Percentiles rank a stretch among this genome's conserved stretches.
Conservation (phyloP, 495 filamentous ascomycete genomes). For the Penicillium lividum region DNA sequence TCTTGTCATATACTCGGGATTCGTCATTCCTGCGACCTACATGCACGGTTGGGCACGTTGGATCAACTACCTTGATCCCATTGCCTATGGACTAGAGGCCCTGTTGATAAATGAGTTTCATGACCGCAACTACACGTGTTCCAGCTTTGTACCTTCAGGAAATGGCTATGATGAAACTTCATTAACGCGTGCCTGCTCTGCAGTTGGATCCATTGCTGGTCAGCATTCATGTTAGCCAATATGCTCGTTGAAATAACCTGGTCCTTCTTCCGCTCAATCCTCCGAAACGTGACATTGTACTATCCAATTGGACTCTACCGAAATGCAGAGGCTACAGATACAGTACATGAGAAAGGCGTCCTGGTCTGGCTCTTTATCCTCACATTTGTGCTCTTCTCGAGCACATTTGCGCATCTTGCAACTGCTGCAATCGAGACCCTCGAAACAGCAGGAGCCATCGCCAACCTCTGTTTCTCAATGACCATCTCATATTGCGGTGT, state of each 20-base stretch:
- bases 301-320: slow-evolving; percentile 58
- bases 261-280: slow-evolving; percentile 55
- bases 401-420: slow-evolving; percentile 56
- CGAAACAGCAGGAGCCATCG: slow-evolving; percentile 51
- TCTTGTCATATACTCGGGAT: neutral
- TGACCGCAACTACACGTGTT: slow-evolving; percentile 1
- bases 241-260: slow-evolving; percentile 71
- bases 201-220: slow-evolving; percentile 52
- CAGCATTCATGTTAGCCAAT: slow-evolving; percentile 60
- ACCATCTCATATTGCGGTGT: slow-evolving; percentile 47
- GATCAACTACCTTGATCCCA: slow-evolving; percentile 83
- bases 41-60: slow-evolving; percentile 84
- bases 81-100: slow-evolving; percentile 82
- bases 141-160: slow-evolving; percentile 3
- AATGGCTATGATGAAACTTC: slow-evolving; percentile 19
- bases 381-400: slow-evolving; percentile 50
- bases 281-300: slow-evolving; percentile 62
- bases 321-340: slow-evolving; percentile 39
- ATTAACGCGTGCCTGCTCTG: slow-evolving; percentile 29
- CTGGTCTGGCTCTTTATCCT: slow-evolving; percentile 52
- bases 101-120: slow-evolving; percentile 79
- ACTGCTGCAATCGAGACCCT: slow-evolving; percentile 54
- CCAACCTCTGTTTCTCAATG: slow-evolving; percentile 53
- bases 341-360: slow-evolving; percentile 41
- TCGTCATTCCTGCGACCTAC: slow-evolving; percentile 57